These are phyloP conservation scores for Didymella glomerata DNA, from an alignment of 2,329 filamentous ascomycete species.

Conservation along the genomic window DNA sequence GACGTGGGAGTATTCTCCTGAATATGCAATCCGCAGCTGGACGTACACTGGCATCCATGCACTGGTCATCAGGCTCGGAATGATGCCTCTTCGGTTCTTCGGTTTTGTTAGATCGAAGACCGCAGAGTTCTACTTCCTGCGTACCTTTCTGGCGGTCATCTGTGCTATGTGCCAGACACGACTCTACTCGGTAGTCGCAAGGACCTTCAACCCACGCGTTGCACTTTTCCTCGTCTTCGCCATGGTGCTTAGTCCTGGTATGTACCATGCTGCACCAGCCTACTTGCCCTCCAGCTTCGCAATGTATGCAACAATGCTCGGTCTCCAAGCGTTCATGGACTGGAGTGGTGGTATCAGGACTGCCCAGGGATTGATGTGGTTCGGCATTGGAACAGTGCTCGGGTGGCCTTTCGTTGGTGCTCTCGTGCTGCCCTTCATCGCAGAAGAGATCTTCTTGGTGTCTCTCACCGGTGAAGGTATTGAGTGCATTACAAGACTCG, in stretches of 20 bases:
- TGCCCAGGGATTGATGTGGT: conserved; percentile 86
- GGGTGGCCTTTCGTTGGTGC: conserved; percentile 96
- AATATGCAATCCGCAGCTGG: conserved; percentile 96
- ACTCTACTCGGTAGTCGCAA: conserved; percentile 79
- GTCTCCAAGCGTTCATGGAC: conserved; percentile 88
- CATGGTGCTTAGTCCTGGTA: conserved; percentile 81
- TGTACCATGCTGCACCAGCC: conserved; percentile 88
- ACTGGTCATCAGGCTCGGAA: conserved; percentile 70
- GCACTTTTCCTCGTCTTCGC: conserved; percentile 84
- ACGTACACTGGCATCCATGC: conserved; percentile 86
- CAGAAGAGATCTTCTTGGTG: conserved; percentile 74
- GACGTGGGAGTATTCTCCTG: conserved; percentile 98
- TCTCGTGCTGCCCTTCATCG: conserved; percentile 78
- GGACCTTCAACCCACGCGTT: conserved; percentile 80
- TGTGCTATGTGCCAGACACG: conserved; percentile 86
- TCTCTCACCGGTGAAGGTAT: conserved; percentile 64
- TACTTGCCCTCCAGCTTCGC: conserved; percentile 94
- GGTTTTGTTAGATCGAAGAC: conserved; percentile 53
- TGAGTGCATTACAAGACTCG: conserved; percentile 67
- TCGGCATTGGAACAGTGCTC: conserved; percentile 82
- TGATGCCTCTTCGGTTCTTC: conserved; percentile 57
- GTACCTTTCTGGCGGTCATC: conserved; percentile 74
- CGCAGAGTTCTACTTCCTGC: conserved; percentile 85
- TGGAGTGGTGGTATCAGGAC: conserved; percentile 83
- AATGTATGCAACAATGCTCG: conserved; percentile 92